Evolutionary conservation across 352 stramenopile genomes (phyloP), one percentile per base, ranked within the genome.

Genomic region (Globisporangium sylvaticum): DNA sequence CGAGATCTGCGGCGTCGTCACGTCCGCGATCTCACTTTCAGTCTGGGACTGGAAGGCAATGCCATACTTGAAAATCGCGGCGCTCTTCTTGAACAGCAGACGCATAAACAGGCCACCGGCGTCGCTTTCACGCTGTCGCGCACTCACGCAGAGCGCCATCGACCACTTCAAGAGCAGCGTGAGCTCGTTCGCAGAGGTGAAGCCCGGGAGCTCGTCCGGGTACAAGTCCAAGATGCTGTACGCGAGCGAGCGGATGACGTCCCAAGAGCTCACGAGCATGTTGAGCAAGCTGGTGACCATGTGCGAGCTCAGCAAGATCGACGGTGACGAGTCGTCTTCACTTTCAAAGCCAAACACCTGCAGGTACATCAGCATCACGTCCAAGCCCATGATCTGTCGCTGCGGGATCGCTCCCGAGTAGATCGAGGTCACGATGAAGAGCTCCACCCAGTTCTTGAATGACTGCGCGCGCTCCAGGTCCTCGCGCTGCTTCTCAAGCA

Each of bases 61-160:
- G 1, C 59, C 72, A 10, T 79, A 77, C 29, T 74, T 72, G 46
- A 77, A 73, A 34, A 91, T 84, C 2, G 77, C 70, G 24, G 48
- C 60, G 55, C 87, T 90, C 27, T 76, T 82, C 39, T 84, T 79
- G 64, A 92, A 93, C 27, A 97, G 54, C 29, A 96, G 65, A 2
- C 80, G 82, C 66, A 97, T 89, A 57, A 96, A 91, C 44, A 95
- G 79, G 0, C 88, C 90, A n/a, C 89, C 89, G 25, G 87, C 84
- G 55, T 96, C 88, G 46, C 84, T 95, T 68, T 96, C 89, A 58
- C 88, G 82, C 64, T 95, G 87, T 15, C 84, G 81, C 39, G 87
- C 82, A 53, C 87, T 93, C 29, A 80, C 74, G 39, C 83, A 91
- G 18, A 95, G 75, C 55, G 77, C 80, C 52, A 95, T 61, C 1